Percentiles rank a stretch among this genome's conserved stretches.
phyloP scores from a whole-genome alignment of 1,284 basidiomycete species.

The Neolentinus lepideus region DNA sequence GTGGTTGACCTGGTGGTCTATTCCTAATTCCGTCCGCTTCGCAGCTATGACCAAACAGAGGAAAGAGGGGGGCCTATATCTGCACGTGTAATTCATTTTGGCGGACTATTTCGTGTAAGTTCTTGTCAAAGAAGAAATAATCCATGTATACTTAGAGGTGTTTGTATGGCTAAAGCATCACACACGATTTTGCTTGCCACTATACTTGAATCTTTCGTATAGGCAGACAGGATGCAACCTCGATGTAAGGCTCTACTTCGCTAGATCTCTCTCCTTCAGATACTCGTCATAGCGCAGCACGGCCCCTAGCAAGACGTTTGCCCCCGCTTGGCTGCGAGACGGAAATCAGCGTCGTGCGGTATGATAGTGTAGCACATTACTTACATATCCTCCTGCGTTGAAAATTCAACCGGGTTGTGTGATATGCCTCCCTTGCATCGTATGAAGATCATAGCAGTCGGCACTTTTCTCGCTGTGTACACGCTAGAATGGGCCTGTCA shows the following conservation, averaged over 20 bases:
- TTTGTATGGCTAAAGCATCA: not conserved
- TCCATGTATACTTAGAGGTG: not conserved
- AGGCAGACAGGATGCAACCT: too few species aligned
- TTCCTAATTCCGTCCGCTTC: not conserved
- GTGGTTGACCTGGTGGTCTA: constrained; percentile 2
- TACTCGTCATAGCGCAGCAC: not conserved
- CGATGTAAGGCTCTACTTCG: not conserved
- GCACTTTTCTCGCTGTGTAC: constrained; percentile 12
- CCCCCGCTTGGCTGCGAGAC: not conserved
- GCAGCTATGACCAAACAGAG: constrained; percentile 60
- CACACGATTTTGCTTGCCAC: too few species aligned
- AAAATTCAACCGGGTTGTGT: constrained; percentile 16
- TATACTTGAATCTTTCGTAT: too few species aligned
- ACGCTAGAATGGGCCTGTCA: too few species aligned
- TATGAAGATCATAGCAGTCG: constrained; percentile 19
- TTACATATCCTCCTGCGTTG: constrained; percentile 14
- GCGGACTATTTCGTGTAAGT: not conserved
- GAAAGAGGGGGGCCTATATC: constrained; percentile 38
- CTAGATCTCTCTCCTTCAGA: not conserved
- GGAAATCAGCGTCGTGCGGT: not conserved
- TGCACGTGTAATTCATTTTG: constrained; percentile 20
- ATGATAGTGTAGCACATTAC: not conserved
- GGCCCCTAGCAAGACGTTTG: not conserved
- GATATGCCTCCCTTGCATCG: constrained; percentile 17
- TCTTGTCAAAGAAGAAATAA: not conserved